phyloP scores from a whole-genome alignment of 2,329 filamentous ascomycete genomes.

The Pseudogymnoascus sp. region DNA sequence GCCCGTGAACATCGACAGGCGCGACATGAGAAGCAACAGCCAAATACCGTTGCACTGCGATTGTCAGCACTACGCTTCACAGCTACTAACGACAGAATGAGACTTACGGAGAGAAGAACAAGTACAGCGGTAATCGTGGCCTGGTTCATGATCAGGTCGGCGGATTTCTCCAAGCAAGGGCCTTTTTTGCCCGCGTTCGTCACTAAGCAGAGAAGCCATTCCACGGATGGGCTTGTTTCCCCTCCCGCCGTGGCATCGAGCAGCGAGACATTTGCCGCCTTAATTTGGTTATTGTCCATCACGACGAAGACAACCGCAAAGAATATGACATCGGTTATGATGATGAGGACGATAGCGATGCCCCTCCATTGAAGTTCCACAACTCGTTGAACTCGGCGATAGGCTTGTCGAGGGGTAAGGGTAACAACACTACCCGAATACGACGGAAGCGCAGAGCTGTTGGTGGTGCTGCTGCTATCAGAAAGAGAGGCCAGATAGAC shows the following conservation, averaged over 20 bases:
- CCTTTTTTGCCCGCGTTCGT: constrained; percentile 52
- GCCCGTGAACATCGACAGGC: constrained; percentile 76
- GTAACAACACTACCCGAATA: constrained; percentile 67
- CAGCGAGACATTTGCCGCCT: constrained; percentile 43
- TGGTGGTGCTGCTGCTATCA: constrained; percentile 64
- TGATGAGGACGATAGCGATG: constrained; percentile 82
- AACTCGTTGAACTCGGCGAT: constrained; percentile 77
- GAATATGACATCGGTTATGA: constrained; percentile 86
- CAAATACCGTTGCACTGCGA: constrained; percentile 74
- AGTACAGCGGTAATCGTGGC: constrained; percentile 75
- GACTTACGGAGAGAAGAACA: constrained; percentile 69
- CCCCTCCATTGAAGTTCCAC: constrained; percentile 92
- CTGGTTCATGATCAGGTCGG: constrained; percentile 62
- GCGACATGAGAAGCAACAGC: constrained; percentile 73
- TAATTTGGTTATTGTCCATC: constrained; percentile 66
- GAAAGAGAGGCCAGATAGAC: constrained; percentile 82
- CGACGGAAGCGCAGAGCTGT: constrained; percentile 65
- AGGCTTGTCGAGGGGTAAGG: constrained; percentile 78
- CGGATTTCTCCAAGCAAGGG: constrained; percentile 56
- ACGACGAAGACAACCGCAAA: constrained; percentile 89
- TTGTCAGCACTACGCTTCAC: constrained; percentile 22
- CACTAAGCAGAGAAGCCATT: constrained; percentile 71
- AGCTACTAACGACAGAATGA: constrained; percentile 11
- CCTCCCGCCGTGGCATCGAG: not conserved
- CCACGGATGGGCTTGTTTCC: constrained; percentile 20